These are phyloP conservation scores for Solanum pinnatisectum DNA, from an alignment of 257 asterid genomes.

Conservation along the genomic window DNA sequence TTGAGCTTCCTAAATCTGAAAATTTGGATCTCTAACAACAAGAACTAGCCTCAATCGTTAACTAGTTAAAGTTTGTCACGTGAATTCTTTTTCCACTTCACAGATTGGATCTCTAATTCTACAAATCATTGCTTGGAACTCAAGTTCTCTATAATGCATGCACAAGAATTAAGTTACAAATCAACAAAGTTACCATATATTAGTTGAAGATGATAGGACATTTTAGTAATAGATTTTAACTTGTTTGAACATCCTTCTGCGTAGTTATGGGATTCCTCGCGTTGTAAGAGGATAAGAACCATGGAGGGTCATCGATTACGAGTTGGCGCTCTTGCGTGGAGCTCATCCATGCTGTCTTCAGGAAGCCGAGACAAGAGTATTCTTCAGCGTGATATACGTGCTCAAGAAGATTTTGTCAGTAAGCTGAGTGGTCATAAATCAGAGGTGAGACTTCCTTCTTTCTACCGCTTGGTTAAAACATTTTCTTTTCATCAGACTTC, in stretches of 20 bases:
- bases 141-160: neutral
- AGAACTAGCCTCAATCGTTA: neutral
- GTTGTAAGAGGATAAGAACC: slow-evolving; percentile 80
- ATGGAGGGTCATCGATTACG: slow-evolving; percentile 89
- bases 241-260: slow-evolving; percentile 1
- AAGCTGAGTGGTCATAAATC: slow-evolving; percentile 90
- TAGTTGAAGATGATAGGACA: neutral
- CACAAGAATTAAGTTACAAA: neutral
- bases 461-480: neutral
- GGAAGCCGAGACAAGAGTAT: slow-evolving; percentile 96
- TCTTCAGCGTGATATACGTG: slow-evolving; percentile 80
- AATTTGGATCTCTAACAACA: neutral
- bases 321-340: slow-evolving; percentile 97
- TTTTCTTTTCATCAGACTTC: neutral
- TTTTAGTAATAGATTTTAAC: neutral
- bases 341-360: slow-evolving; percentile 64
- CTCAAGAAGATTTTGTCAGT: slow-evolving; percentile 67
- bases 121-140: neutral
- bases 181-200: neutral
- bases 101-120: neutral
- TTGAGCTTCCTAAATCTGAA: neutral
- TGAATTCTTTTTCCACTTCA: neutral
- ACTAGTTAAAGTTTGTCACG: neutral
- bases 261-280: slow-evolving; percentile 93
- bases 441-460: slow-evolving; percentile 49